Conservation (phyloP, 2,329 filamentous ascomycete species). For the Hymenoscyphus albidus region DNA sequence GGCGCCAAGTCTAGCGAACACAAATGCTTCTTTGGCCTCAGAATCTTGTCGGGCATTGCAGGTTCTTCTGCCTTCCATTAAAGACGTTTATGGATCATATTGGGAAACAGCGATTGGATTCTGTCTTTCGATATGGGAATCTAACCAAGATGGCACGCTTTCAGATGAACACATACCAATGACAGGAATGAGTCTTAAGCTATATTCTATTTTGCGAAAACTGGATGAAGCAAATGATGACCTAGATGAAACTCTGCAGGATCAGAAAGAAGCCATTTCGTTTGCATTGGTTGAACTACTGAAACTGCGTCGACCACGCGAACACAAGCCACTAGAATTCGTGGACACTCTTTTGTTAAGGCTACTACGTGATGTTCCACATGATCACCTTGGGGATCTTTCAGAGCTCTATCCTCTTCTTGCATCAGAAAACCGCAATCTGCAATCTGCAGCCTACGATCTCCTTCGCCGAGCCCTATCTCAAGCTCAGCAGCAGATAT, state of each 20-base stretch:
- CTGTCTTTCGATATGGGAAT: slow-evolving; percentile 55
- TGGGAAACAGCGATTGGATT: slow-evolving; percentile 68
- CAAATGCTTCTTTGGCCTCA: slow-evolving; percentile 44
- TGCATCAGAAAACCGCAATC: slow-evolving; percentile 66
- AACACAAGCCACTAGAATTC: slow-evolving; percentile 66
- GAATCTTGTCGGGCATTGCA: slow-evolving; percentile 55
- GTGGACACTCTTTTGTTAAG: slow-evolving; percentile 72
- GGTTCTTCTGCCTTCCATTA: slow-evolving; percentile 66
- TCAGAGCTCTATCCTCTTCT: slow-evolving; percentile 72
- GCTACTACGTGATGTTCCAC: slow-evolving; percentile 60
- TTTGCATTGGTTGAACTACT: slow-evolving; percentile 61
- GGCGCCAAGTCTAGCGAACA: slow-evolving; percentile 50
- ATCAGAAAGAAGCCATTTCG: slow-evolving; percentile 53
- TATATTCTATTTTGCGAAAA: slow-evolving; percentile 60
- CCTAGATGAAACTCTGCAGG: slow-evolving; percentile 67
- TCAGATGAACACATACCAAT: slow-evolving; percentile 54
- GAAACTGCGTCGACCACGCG: slow-evolving; percentile 44
- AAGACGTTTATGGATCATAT: slow-evolving; percentile 81
- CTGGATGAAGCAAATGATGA: slow-evolving; percentile 81
- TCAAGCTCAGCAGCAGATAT: slow-evolving; percentile 72
- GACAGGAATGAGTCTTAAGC: slow-evolving; percentile 67
- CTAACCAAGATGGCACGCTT: slow-evolving; percentile 39
- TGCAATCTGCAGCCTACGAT: slow-evolving; percentile 78
- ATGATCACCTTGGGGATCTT: slow-evolving; percentile 58
- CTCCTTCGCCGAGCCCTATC: slow-evolving; percentile 80